phyloP scores from a whole-genome alignment of 129 eudicot genomes.

The Logfia minima region DNA sequence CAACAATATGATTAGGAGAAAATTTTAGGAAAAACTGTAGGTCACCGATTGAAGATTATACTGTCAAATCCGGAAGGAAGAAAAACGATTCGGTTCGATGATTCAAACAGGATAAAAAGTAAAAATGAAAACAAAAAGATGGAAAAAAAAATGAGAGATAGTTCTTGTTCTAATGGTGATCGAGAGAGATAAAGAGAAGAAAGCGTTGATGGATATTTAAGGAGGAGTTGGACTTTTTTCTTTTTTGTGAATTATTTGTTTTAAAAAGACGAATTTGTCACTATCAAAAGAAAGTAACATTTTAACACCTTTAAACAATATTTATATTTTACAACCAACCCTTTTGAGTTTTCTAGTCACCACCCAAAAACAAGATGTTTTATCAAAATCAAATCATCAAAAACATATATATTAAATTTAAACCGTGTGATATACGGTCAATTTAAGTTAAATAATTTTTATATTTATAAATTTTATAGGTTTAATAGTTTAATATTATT shows the following conservation, averaged over 20 bases:
- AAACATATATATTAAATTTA: too few species aligned
- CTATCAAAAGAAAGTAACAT: constrained; percentile 11
- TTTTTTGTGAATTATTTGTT: constrained; percentile 30
- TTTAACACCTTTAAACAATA: constrained; percentile 19
- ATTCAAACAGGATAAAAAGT: neutral
- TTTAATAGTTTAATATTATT: too few species aligned
- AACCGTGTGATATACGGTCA: too few species aligned
- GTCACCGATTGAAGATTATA: constrained; percentile 25
- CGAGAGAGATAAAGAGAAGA: constrained; percentile 10
- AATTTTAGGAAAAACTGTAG: neutral
- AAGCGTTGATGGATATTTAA: constrained; percentile 25
- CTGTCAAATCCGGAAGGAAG: neutral
- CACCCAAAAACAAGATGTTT: neutral
- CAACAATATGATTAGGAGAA: constrained; percentile 10
- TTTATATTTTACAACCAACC: constrained; percentile 14
- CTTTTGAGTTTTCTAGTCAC: neutral
- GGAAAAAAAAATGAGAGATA: constrained; percentile 20
- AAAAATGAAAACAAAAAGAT: constrained; percentile 1
- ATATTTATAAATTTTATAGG: too few species aligned
- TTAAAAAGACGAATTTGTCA: constrained; percentile 32
- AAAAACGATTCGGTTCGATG: constrained; percentile 15
- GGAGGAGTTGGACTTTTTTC: constrained; percentile 16
- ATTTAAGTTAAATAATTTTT: too few species aligned
- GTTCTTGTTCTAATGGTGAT: constrained; percentile 30
- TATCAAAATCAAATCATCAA: too few species aligned